Conservation (phyloP, 441 rosid species). For the Populus tomentosa region DNA sequence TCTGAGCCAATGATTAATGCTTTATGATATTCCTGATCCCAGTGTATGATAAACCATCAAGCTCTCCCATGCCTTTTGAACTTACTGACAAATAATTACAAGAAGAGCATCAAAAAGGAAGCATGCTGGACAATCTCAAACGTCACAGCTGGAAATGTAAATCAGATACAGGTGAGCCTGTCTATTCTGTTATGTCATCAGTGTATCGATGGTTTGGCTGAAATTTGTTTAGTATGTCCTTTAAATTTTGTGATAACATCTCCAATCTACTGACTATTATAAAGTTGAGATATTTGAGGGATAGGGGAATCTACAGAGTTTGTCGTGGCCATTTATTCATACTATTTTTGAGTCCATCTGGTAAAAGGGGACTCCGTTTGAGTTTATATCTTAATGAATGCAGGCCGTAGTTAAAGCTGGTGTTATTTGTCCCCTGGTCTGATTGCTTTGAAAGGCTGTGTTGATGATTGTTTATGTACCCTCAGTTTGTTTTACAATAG, state of each 20-base stretch:
- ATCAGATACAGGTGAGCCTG: constrained; percentile 66
- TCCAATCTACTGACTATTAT: no score
- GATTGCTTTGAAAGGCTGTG: constrained; percentile 21
- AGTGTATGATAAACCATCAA: constrained; percentile 51
- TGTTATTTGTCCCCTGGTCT: constrained; percentile 6
- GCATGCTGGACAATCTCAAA: constrained; percentile 96
- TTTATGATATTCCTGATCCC: not conserved
- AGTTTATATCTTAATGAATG: no score
- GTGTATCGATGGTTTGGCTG: constrained; percentile 25
- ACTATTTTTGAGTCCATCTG: no score
- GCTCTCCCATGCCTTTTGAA: constrained; percentile 62
- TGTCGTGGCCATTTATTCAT: no score
- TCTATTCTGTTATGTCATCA: not conserved
- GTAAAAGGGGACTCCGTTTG: no score
- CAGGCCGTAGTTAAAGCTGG: no score
- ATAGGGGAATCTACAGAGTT: no score
- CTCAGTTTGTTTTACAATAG: not conserved
- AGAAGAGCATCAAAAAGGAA: constrained; percentile 84
- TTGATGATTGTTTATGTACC: not conserved
- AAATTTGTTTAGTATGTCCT: no score
- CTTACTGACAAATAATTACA: constrained; percentile 52
- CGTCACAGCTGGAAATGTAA: constrained; percentile 78
- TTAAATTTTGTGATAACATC: no score
- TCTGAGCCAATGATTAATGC: not conserved
- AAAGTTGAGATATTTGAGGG: no score